Percentiles rank a stretch among this genome's conserved stretches.
These are phyloP conservation scores for Borealophlyctis nickersoniae DNA, from an alignment of 192 early-diverging fungal genomes.

Conservation along the genomic window DNA sequence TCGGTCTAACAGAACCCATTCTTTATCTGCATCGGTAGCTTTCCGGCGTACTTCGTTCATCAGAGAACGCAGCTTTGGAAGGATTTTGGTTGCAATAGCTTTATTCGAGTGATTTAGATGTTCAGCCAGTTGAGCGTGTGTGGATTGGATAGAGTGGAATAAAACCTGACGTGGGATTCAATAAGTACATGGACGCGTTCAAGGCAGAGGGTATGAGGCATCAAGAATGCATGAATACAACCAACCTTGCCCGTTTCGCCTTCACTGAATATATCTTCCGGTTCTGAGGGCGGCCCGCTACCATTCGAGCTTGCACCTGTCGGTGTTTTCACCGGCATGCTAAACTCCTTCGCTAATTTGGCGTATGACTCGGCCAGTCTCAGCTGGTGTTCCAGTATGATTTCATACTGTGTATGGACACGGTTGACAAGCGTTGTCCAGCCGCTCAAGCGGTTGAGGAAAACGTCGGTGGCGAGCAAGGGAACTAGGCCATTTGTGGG, in stretches of 20 bases:
- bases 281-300: too few relatives aligned
- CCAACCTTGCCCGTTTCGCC: constrained; percentile 37
- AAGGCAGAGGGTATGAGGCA: too few relatives aligned
- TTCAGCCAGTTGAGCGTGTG: too few relatives aligned
- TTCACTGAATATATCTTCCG: constrained; percentile 34
- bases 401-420: constrained; percentile 36
- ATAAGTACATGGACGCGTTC: too few relatives aligned
- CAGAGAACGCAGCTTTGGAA: constrained; percentile 41
- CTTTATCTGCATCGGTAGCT: constrained; percentile 28
- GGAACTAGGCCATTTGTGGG: not conserved
- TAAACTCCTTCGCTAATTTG: constrained; percentile 31
- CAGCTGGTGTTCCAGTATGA: constrained; percentile 41
- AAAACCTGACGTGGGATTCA: too few relatives aligned
- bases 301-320: too few relatives aligned
- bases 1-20: constrained; percentile 44
- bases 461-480: constrained; percentile 4
- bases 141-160: too few relatives aligned
- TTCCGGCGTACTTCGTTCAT: constrained; percentile 34
- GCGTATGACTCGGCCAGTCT: constrained; percentile 31
- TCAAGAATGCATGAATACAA: too few relatives aligned
- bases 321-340: constrained; percentile 18
- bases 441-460: constrained; percentile 36
- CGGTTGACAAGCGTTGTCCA: constrained; percentile 39
- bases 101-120: too few relatives aligned
- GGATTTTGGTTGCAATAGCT: constrained; percentile 40